Conservation (phyloP, 352 stramenopile species). For the Aphanomyces euteiches region DNA sequence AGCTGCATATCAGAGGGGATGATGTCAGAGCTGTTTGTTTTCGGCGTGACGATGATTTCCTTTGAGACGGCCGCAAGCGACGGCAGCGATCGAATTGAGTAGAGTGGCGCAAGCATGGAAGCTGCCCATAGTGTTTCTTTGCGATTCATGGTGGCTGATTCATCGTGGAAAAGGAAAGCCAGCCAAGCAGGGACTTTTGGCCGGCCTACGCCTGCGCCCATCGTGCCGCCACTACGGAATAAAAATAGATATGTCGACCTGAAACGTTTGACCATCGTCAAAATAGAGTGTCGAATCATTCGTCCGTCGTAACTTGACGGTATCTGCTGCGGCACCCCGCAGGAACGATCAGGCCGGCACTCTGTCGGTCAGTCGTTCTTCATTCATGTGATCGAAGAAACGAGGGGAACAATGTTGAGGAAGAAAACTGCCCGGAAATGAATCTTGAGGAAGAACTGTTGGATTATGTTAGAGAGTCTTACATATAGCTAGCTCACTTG, state of each 20-base stretch:
- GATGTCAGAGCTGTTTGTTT: not conserved
- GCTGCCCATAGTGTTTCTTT: constrained; percentile 21
- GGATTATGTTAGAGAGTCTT: not conserved
- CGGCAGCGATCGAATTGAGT: constrained; percentile 8
- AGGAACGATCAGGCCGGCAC: too few relatives aligned
- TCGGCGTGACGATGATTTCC: constrained; percentile 9
- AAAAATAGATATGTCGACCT: not conserved
- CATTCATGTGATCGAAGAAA: too few relatives aligned
- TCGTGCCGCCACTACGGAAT: not conserved
- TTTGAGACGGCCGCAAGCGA: constrained; percentile 8
- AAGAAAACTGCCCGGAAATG: too few relatives aligned
- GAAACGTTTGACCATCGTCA: not conserved
- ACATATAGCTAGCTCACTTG: not conserved
- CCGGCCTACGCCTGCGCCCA: not conserved
- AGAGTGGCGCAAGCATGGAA: constrained; percentile 22
- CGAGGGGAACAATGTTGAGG: too few relatives aligned
- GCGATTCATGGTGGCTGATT: constrained; percentile 4
- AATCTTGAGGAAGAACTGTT: too few relatives aligned
- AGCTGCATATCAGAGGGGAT: constrained; percentile 13
- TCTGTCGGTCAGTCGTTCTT: too few relatives aligned
- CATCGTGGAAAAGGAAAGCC: constrained; percentile 1
- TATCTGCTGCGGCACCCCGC: too few relatives aligned
- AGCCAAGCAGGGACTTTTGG: not conserved
- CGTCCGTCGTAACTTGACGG: too few relatives aligned
- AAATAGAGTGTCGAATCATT: too few relatives aligned